A percentile compares a stretch with the other conserved stretches of the same genome.
phyloP scores from a whole-genome alignment of 2,329 filamentous ascomycete genomes.

The Fusarium globosum region DNA sequence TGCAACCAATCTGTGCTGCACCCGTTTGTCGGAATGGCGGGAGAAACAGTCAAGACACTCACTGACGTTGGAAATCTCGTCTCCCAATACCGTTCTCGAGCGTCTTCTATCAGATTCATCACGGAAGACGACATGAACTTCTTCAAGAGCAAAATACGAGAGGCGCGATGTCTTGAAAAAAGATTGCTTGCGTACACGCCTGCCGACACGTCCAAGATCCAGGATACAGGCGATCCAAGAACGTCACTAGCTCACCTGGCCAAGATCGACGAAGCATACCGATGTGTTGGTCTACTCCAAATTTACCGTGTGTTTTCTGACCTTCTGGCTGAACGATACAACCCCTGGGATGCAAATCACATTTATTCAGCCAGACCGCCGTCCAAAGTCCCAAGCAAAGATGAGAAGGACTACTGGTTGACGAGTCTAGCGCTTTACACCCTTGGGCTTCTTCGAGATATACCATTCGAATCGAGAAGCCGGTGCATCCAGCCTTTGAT shows the following conservation, averaged over 20 bases:
- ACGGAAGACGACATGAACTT: neutral
- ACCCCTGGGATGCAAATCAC: neutral
- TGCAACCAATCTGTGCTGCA: neutral
- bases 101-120: neutral
- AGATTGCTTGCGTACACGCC: neutral
- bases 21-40: neutral
- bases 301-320: neutral
- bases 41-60: neutral
- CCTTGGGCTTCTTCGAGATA: neutral
- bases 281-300: neutral
- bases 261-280: neutral
- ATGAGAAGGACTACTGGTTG: neutral
- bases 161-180: neutral
- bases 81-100: neutral
- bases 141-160: neutral
- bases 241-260: neutral
- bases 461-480: neutral
- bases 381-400: neutral
- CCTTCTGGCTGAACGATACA: neutral
- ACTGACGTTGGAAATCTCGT: neutral
- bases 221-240: neutral
- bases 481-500: neutral
- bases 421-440: neutral
- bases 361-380: neutral
- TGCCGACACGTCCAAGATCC: neutral